These are phyloP conservation scores for Pythium dissotocum DNA, from an alignment of 352 stramenopile species.

Conservation along the genomic window DNA sequence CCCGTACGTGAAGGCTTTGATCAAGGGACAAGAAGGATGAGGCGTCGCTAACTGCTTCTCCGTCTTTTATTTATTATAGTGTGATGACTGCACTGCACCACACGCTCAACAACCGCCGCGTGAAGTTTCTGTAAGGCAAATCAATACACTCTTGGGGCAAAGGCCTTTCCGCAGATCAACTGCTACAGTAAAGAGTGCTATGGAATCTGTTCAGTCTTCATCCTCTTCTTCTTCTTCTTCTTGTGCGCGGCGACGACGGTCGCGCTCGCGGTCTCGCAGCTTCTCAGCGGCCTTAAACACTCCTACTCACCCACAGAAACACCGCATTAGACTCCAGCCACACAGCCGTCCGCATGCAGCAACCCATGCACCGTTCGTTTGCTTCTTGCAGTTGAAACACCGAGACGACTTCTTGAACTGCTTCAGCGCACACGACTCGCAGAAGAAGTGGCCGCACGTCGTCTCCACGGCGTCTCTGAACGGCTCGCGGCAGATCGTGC, in stretches of 20 bases:
- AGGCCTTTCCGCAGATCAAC: no score
- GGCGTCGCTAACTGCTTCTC: not conserved
- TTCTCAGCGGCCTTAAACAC: slow-evolving; percentile 80
- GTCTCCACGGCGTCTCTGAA: slow-evolving; percentile 96
- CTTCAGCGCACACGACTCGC: slow-evolving; percentile 90
- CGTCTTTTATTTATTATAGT: slow-evolving; percentile 19
- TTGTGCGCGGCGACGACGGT: slow-evolving; percentile 10
- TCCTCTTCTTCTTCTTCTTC: slow-evolving; percentile 9
- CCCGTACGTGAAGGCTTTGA: slow-evolving; percentile 55
- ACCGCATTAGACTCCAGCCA: not conserved
- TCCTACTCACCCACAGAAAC: not conserved
- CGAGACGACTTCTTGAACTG: slow-evolving; percentile 78
- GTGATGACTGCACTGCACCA: slow-evolving; percentile 9
- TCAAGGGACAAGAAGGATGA: slow-evolving; percentile 24
- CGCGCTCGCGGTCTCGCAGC: slow-evolving; percentile 35
- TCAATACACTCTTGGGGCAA: not conserved
- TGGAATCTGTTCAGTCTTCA: slow-evolving; percentile 17
- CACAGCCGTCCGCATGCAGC: not conserved
- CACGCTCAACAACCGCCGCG: not conserved
- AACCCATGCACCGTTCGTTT: slow-evolving; percentile 82
- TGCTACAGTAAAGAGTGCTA: not conserved
- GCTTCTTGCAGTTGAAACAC: slow-evolving; percentile 95
- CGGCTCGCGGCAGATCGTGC: slow-evolving; percentile 92
- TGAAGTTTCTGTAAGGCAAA: not conserved
- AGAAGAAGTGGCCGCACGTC: slow-evolving; percentile 96